Evolutionary conservation across 148 eudicot genomes (phyloP).

Genomic region (Oxyria digyna): DNA sequence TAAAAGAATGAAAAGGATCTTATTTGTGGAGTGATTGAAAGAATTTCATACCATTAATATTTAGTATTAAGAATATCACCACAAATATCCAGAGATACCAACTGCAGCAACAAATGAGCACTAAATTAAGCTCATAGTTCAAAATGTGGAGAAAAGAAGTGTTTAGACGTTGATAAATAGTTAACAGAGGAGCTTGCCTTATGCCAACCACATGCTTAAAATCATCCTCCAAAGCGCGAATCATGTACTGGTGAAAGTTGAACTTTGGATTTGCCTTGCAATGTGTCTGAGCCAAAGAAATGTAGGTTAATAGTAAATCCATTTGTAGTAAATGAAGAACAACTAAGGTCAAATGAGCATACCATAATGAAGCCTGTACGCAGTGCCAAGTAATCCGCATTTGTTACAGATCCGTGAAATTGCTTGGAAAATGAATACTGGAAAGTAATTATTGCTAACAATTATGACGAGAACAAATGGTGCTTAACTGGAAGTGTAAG

Average conservation of each 20-base stretch:
- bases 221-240: slow-evolving; percentile 88
- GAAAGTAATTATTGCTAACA: neutral
- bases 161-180: neutral
- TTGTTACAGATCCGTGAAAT: slow-evolving; percentile 41
- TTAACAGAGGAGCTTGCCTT: slow-evolving; percentile 36
- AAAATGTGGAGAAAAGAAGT: neutral
- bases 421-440: slow-evolving; percentile 62
- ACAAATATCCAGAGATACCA: slow-evolving; percentile 96
- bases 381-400: slow-evolving; percentile 37
- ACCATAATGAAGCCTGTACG: slow-evolving; percentile 33
- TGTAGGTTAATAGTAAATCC: neutral
- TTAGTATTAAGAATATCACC: slow-evolving; percentile 76
- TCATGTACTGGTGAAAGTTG: slow-evolving; percentile 94
- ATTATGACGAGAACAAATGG: neutral
- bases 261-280: slow-evolving; percentile 71
- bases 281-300: slow-evolving; percentile 38
- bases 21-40: too few species aligned
- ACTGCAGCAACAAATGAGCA: slow-evolving; percentile 37
- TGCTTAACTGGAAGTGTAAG: neutral
- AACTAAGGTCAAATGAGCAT: neutral
- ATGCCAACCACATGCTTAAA: slow-evolving; percentile 86
- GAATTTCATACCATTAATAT: slow-evolving; percentile 47
- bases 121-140: neutral
- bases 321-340: neutral
- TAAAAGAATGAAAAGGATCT: neutral